Conservation (phyloP, 768 basidiomycete genomes). For the Boletus huronensis region DNA sequence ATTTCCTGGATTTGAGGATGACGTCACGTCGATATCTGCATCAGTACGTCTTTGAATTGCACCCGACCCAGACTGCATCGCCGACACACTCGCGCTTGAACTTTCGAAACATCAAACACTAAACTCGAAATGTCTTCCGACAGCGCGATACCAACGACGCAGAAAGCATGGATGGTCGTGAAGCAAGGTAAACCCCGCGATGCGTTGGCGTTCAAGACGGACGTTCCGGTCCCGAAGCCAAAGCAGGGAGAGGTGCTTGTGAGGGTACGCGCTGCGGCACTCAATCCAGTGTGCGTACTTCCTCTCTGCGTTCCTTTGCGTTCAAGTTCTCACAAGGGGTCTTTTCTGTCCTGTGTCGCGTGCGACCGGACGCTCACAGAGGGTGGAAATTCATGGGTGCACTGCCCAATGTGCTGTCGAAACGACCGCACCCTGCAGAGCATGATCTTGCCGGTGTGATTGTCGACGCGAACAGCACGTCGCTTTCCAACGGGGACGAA, state of each 20-base stretch:
- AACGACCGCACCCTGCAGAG: slow-evolving; percentile 53
- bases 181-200: slow-evolving; percentile 29
- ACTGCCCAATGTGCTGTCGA: slow-evolving; percentile 44
- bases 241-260: slow-evolving; percentile 46
- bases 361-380: slow-evolving; percentile 32
- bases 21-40: too few relatives aligned
- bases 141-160: slow-evolving; percentile 14
- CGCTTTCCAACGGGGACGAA: slow-evolving; percentile 55
- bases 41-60: too few relatives aligned
- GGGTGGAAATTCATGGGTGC: slow-evolving; percentile 56
- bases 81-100: neutral
- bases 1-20: too few relatives aligned
- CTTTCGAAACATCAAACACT: neutral
- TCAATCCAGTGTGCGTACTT: slow-evolving; percentile 62
- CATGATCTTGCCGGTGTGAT: slow-evolving; percentile 63
- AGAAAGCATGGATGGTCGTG: slow-evolving; percentile 32
- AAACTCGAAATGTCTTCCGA: slow-evolving; percentile 6
- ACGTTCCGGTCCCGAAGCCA: slow-evolving; percentile 34
- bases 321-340: neutral
- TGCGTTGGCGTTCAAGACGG: slow-evolving; percentile 28
- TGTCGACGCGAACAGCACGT: slow-evolving; percentile 49
- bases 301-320: neutral
- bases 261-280: slow-evolving; percentile 49
- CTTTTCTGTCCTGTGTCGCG: too few relatives aligned
- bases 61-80: too few relatives aligned